Percentiles rank a stretch among this genome's conserved stretches.
Conservation (phyloP, 768 basidiomycete genomes). For the Ramaria rubella region DNA sequence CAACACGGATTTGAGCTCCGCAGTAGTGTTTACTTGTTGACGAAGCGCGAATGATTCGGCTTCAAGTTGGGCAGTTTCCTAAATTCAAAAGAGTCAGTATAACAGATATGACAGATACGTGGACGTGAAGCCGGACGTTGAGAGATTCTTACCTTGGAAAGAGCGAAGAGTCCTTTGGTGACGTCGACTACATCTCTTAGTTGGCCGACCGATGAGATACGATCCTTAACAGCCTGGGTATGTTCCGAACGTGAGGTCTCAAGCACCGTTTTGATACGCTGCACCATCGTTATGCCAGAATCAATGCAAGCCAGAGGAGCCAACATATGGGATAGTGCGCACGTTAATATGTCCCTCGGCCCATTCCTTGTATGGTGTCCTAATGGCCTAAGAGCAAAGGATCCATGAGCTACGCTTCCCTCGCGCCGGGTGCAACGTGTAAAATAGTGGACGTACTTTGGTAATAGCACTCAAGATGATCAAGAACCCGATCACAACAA, state of each 20-base stretch:
- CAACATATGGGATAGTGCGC: constrained; percentile 18
- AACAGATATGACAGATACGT: background rate
- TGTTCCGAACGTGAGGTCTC: constrained; percentile 80
- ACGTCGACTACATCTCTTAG: constrained; percentile 95
- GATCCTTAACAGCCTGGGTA: constrained; percentile 87
- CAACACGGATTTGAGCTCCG: constrained; percentile 89
- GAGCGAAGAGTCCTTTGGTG: constrained; percentile 82
- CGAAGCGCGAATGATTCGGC: constrained; percentile 82
- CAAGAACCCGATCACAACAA: constrained; percentile 77
- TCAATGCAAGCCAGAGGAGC: background rate
- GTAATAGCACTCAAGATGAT: constrained; percentile 79
- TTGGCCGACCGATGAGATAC: constrained; percentile 84
- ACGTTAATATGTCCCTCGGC: constrained; percentile 75
- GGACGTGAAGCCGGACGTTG: background rate
- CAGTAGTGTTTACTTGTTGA: constrained; percentile 79
- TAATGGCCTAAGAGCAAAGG: constrained; percentile 46
- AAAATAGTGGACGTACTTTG: constrained; percentile 44
- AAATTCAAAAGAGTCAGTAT: background rate
- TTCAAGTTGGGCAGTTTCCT: constrained; percentile 93
- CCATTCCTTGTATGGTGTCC: constrained; percentile 89
- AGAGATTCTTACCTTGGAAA: constrained; percentile 71
- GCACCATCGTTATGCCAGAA: background rate
- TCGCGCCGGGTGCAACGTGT: background rate
- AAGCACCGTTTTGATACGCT: constrained; percentile 73
- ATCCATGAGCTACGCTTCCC: constrained; percentile 1